Percentiles rank a stretch among this genome's conserved stretches.
phyloP scores from a whole-genome alignment of 768 basidiomycete species.

The Crucibulum laeve region DNA sequence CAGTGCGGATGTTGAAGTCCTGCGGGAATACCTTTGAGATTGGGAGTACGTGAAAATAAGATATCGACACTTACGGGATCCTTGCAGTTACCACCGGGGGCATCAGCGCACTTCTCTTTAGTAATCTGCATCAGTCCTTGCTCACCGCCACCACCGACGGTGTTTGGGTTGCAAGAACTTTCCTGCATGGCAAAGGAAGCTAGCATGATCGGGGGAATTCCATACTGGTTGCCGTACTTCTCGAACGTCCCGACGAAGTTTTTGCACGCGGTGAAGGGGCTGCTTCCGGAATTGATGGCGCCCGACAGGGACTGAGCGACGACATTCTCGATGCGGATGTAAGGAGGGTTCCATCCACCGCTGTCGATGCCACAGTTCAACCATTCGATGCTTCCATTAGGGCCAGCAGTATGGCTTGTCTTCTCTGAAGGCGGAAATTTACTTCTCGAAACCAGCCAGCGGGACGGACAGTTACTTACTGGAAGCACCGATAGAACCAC shows the following conservation, averaged over 20 bases:
- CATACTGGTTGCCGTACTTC: constrained; percentile 44
- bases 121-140: constrained; percentile 88
- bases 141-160: constrained; percentile 74
- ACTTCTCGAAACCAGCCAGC: not conserved
- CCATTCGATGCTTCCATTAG: constrained; percentile 72
- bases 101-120: constrained; percentile 66
- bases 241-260: constrained; percentile 51
- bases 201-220: constrained; percentile 68
- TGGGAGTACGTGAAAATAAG: not conserved
- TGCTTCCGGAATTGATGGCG: constrained; percentile 43
- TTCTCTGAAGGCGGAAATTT: constrained; percentile 29
- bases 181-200: constrained; percentile 92
- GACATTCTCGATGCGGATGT: constrained; percentile 48
- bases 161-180: constrained; percentile 58
- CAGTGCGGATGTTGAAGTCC: constrained; percentile 73
- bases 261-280: constrained; percentile 59
- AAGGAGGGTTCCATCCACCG: constrained; percentile 69
- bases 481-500: constrained; percentile 41
- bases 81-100: constrained; percentile 42
- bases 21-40: constrained; percentile 14
- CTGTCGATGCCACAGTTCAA: constrained; percentile 71
- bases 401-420: constrained; percentile 47
- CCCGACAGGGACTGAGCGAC: constrained; percentile 38
- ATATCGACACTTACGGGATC: constrained; percentile 32
- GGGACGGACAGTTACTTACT: constrained; percentile 22